Base-by-base conservation (phyloP, 306 rosid species). In the Dalbergia cultrata region DNA sequence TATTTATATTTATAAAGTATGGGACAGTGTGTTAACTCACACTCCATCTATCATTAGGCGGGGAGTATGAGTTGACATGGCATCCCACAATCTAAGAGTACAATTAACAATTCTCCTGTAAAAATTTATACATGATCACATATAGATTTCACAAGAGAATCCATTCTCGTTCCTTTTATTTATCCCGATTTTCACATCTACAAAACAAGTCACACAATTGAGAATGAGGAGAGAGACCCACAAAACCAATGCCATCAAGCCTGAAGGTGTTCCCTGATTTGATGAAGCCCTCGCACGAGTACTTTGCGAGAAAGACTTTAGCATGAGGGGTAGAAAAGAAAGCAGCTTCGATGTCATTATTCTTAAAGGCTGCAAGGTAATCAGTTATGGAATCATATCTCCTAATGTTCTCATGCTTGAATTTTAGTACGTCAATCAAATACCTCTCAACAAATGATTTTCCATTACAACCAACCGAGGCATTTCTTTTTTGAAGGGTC, bases 231-330 rank as follows among this genome's bases (percentile, higher is more conserved):
- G 33, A 45, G 72, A 41, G 52, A 82, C 90, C 71, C 62, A 89
- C 95, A 75, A 85, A 92, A 47, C 92, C 95, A 2, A 86, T 81
- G 74, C 92, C 91, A 17, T 92, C 94, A 2, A 90, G 90, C 63
- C 61, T 84, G 80, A 77, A 76, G 44, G 80, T 61, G 26, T 83
- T 71, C 12, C 86, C 90, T 60, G 90, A 77, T 54, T 31, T 82
- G 49, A 41, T 58, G 67, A 70, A 71, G 50, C 90, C 94, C 10
- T 62, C 69, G 75, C 96, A 84, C 47, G 87, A 82, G 77, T 90
- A 81, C 65, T 65, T 85, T 53, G 93, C 81, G 8, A 90, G 89
- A 81, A 93, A 93, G 60, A 89, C 91, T 68, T 88, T 79, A 6
- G 92, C 89, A 45, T 90, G 92, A n/a, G 95, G 93, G 0, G 56